Base-by-base conservation (phyloP, 208 protist genomes). In the Borovskyia barvae region DNA sequence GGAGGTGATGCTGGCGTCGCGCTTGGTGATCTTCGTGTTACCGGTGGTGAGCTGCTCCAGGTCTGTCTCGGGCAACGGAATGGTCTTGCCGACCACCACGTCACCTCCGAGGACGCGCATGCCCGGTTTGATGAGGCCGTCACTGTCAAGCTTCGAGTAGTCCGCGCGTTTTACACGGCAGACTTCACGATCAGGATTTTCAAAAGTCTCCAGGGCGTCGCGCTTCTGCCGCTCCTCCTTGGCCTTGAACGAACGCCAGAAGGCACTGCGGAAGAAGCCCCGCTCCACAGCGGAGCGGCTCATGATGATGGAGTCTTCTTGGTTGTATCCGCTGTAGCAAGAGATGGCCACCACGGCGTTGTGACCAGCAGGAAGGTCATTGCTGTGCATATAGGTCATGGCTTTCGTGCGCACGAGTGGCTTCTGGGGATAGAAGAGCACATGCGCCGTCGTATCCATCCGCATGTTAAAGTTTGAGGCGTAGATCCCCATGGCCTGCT, bases 331-430 rank as follows among this genome's bases (percentile, higher is more conserved):
- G 6, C 96, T 98, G 73, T 99, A 99, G 46, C 81, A 95, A 82
- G 99, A 97, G 33, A 99, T 98, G n/a, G 97, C 98, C 17, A 99
- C 96, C 32, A 98, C 97, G 7, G 98, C 98, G 77, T 99, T 99
- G 42, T 99, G 97, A 9, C 99, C 99, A 1, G 98, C 98, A 5
- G 97, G 97, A n/a, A 99, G 53, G 55, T 98, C 87, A 51, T 97
- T 90, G 63, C 96, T 98, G 48, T 90, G 63, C 48, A 96, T 97
- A 15, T 99, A 70, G 20, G 97, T 92, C 68, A 99, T 98, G 6
- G 97, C 98, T 56, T 90, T 87, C 15, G 97, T 99, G 51, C 97
- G 91, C 30, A 95, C 90, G 15, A 99, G 63, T 11, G 98, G 98
- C 53, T 93, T 90, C 72, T 99, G 97, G 19, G 98, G 98, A 82